Percentiles rank a stretch among this genome's conserved stretches.
These are phyloP conservation scores for Eucalyptus brandiana DNA, from an alignment of 345 rosid species.

Conservation along the genomic window DNA sequence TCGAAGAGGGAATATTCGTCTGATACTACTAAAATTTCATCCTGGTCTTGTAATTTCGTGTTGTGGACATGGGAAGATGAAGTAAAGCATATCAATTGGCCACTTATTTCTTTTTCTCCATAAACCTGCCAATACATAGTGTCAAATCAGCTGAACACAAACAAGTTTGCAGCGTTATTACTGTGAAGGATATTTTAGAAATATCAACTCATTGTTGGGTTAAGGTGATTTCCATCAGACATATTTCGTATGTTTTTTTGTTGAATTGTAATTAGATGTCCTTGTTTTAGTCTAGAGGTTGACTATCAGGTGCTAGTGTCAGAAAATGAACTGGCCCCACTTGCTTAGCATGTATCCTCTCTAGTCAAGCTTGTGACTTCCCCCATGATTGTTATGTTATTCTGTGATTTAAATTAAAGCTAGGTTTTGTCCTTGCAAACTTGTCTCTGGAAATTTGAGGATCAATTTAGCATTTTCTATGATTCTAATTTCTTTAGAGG, in stretches of 20 bases:
- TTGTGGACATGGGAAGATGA: neutral
- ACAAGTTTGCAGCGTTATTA: neutral
- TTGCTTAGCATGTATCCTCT: neutral
- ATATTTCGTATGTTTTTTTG: neutral
- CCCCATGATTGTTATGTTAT: neutral
- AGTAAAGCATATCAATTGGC: neutral
- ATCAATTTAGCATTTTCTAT: neutral
- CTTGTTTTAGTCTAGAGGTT: neutral
- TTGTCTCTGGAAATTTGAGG: neutral
- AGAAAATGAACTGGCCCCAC: neutral
- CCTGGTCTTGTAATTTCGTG: neutral
- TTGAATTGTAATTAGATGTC: neutral
- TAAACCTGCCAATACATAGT: neutral
- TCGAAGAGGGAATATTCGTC: neutral
- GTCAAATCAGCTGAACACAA: neutral
- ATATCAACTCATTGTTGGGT: neutral
- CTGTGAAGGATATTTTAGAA: neutral
- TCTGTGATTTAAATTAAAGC: neutral
- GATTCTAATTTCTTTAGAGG: neutral
- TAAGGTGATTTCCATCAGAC: neutral
- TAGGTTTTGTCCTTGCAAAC: neutral
- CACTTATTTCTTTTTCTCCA: neutral
- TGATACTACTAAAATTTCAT: neutral
- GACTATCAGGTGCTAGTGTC: neutral
- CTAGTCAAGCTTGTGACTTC: neutral